Conservation (phyloP, 1,139 yeast species). For the Lodderomyces oxycetoniae region DNA sequence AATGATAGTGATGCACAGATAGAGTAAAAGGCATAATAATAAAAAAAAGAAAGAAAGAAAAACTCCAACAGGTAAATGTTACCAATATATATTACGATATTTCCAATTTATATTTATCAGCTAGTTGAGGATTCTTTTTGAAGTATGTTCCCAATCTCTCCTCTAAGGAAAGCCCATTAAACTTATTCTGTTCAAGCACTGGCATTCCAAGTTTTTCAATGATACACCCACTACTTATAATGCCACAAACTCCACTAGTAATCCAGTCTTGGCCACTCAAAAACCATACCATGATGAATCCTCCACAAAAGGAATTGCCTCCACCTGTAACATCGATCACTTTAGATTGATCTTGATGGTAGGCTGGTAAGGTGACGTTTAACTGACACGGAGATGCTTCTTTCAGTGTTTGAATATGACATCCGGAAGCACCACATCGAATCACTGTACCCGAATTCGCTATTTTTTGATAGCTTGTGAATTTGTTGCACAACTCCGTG, state of each 20-base stretch:
- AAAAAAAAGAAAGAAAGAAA: too few species aligned
- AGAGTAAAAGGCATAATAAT: too few species aligned
- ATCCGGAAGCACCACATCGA: constrained; percentile 70
- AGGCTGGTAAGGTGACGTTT: constrained; percentile 60
- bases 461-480: constrained; percentile 34
- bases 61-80: too few species aligned
- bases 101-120: too few species aligned
- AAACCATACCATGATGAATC: constrained; percentile 57
- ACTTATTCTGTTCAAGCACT: constrained; percentile 22
- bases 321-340: constrained; percentile 93
- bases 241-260: constrained; percentile 63
- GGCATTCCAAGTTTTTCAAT: constrained; percentile 81
- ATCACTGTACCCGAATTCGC: constrained; percentile 49
- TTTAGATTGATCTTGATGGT: constrained; percentile 47
- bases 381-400: constrained; percentile 10
- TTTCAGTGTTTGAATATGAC: constrained; percentile 27
- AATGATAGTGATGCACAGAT: too few species aligned
- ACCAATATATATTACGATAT: too few species aligned
- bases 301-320: constrained; percentile 87
- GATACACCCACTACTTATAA: constrained; percentile 71
- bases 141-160: constrained; percentile 29
- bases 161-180: constrained; percentile 50
- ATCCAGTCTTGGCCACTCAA: constrained; percentile 46
- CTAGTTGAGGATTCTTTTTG: constrained; percentile 10
- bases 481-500: constrained; percentile 34